Conservation (phyloP, 306 rosid genomes). For the Cucurbita ficifolia region DNA sequence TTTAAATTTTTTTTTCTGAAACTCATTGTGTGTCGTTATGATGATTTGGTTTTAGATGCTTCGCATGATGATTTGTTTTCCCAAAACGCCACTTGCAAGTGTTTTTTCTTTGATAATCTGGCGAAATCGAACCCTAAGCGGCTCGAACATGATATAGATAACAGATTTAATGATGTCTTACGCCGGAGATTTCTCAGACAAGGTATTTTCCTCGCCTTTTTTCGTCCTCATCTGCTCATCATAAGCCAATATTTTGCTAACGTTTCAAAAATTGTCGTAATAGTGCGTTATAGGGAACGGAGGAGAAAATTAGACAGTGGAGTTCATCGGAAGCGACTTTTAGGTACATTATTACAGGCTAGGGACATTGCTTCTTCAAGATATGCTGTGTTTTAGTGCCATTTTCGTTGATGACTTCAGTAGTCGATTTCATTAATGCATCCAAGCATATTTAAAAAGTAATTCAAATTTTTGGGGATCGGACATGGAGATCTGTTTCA, state of each 20-base stretch:
- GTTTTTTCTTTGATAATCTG: slow-evolving; percentile 62
- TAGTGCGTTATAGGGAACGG: slow-evolving; percentile 62
- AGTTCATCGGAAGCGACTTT: slow-evolving; percentile 20
- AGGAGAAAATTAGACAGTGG: slow-evolving; percentile 34
- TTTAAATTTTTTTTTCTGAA: not conserved
- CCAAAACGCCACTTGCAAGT: slow-evolving; percentile 67
- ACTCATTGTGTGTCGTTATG: not conserved
- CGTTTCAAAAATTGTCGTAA: not conserved
- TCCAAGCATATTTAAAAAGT: not conserved
- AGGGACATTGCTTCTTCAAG: not conserved
- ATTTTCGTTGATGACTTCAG: not conserved
- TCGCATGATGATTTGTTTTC: slow-evolving; percentile 60
- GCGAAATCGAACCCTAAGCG: slow-evolving; percentile 33
- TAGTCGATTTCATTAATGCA: not conserved
- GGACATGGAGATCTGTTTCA: not conserved
- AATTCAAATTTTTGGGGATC: not conserved
- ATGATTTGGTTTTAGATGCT: slow-evolving; percentile 29
- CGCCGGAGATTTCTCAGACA: slow-evolving; percentile 87
- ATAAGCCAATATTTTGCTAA: not conserved
- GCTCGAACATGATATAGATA: slow-evolving; percentile 22
- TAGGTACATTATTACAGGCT: slow-evolving; percentile 25
- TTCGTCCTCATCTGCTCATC: not conserved
- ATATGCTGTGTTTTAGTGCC: not conserved
- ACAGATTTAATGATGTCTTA: slow-evolving; percentile 65
- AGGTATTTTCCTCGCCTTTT: slow-evolving; percentile 22